Percentiles rank a stretch among this genome's conserved stretches.
phyloP scores from a whole-genome alignment of 148 eudicot species.

The Talinum fruticosum region DNA sequence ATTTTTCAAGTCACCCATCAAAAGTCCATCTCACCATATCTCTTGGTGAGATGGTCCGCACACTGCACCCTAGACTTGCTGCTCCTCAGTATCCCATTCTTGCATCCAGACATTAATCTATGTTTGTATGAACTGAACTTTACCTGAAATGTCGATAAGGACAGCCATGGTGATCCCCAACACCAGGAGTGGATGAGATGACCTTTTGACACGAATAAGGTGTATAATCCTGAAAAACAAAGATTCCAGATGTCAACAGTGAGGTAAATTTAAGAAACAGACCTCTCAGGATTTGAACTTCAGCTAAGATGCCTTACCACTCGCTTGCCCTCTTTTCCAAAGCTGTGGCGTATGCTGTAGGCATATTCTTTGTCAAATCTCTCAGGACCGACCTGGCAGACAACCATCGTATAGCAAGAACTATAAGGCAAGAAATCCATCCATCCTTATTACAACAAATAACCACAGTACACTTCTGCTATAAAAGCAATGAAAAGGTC shows the following conservation, averaged over 20 bases:
- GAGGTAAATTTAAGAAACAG: neutral
- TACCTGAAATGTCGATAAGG: slow-evolving; percentile 99
- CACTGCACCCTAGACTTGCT: neutral
- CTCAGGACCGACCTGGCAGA: slow-evolving; percentile 76
- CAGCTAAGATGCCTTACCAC: slow-evolving; percentile 42
- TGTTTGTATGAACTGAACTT: neutral
- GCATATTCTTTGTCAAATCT: slow-evolving; percentile 98
- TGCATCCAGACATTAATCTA: neutral
- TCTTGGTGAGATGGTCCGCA: neutral
- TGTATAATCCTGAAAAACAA: slow-evolving; percentile 63
- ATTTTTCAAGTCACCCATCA: neutral
- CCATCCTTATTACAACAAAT: neutral
- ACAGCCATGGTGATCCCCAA: slow-evolving; percentile 98
- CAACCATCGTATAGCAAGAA: slow-evolving; percentile 10
- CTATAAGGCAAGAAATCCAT: neutral
- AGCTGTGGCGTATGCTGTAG: slow-evolving; percentile 82
- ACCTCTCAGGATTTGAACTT: neutral
- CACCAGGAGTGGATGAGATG: slow-evolving; percentile 74
- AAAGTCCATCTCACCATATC: neutral
- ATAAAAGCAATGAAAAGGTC: neutral
- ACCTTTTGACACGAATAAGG: slow-evolving; percentile 84
- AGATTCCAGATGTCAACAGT: neutral
- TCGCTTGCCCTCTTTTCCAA: slow-evolving; percentile 99
- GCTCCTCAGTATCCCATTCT: neutral
- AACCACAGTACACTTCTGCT: neutral